Conservation (phyloP, 495 filamentous ascomycete species). For the Evernia prunastri region DNA sequence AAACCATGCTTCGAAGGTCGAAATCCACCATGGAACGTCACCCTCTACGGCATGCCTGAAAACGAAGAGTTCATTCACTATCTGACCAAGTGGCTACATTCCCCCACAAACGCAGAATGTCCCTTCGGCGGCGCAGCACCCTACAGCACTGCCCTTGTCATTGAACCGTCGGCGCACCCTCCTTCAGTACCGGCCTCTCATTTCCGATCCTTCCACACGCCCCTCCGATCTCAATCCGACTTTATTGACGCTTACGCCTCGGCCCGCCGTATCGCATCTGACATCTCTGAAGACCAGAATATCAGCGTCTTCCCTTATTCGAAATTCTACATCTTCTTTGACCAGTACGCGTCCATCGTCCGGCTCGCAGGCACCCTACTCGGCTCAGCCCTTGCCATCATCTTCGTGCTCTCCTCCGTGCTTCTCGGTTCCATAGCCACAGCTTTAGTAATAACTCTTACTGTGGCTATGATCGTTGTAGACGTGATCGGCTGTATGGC, state of each 20-base stretch:
- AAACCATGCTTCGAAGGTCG: slow-evolving; percentile 72
- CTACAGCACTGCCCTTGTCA: slow-evolving; percentile 78
- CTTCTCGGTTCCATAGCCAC: slow-evolving; percentile 82
- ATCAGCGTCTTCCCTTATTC: slow-evolving; percentile 89
- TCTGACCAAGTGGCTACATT: slow-evolving; percentile 68
- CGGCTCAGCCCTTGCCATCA: slow-evolving; percentile 73
- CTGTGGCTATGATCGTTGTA: slow-evolving; percentile 86
- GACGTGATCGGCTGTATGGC: slow-evolving; percentile 96
- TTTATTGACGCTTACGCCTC: slow-evolving; percentile 87
- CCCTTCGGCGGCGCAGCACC: slow-evolving; percentile 81
- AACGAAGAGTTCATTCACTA: slow-evolving; percentile 85
- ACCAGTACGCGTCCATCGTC: slow-evolving; percentile 87
- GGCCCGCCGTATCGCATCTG: slow-evolving; percentile 79
- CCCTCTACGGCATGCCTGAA: slow-evolving; percentile 84
- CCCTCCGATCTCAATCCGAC: slow-evolving; percentile 79
- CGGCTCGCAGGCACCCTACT: slow-evolving; percentile 69
- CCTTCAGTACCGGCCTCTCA: slow-evolving; percentile 57
- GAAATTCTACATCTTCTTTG: slow-evolving; percentile 97
- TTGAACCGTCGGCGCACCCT: slow-evolving; percentile 52
- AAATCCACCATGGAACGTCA: slow-evolving; percentile 76
- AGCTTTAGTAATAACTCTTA: slow-evolving; percentile 71
- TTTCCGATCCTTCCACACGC: slow-evolving; percentile 84
- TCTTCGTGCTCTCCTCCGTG: slow-evolving; percentile 66
- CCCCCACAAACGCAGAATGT: slow-evolving; percentile 76
- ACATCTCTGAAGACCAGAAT: slow-evolving; percentile 58